Base-by-base conservation (phyloP, 352 stramenopile species). In the Aphanomyces invadans region DNA sequence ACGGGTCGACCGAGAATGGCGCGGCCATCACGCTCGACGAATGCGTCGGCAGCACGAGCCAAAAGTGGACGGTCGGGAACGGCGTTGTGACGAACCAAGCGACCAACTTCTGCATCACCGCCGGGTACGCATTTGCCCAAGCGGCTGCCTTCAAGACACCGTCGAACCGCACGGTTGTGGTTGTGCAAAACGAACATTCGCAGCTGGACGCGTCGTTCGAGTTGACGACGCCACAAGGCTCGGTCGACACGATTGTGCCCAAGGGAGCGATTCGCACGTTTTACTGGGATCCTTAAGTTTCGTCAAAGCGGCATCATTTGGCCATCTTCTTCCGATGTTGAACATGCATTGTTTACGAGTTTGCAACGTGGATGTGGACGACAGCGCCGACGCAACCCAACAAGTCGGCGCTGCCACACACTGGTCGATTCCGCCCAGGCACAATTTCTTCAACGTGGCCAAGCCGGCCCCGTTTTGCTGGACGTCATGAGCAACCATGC, bases 181-280 rank as follows among this genome's bases (percentile, higher is more conserved):
- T 94, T 11, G 81, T 92, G 36, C 71, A 92, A 62, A 94, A 94
- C 68, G 83, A 92, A 54, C 92, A 94, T 74, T 86, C 83, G 31
- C 81, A 91, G 62, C 7, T 42, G 36, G 74, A 81, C 21, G 81
- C 79, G 0, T 54, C 74, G 46, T 90, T 94, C 31, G 75, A 84
- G 53, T 62, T 94, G 42, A 74, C 79, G 21, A 77, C 81, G 48
- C 74, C 71, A n/a, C 81, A 75, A 29, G 59, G 73, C 11, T 71
- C 68, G 19, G 55, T 90, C 29, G 66, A 83, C 33, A 86, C 80
- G 31, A 79, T 73, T 11, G 70, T 93, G 23, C 81, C 81, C 12
- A 54, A 67, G 17, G 74, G 80, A 42, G 82, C 74, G 26, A 93
- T 93, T 59, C 81, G 78, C 11, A 93, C 85, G 55, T 91, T 83